These are phyloP conservation scores for Cardamine occulta DNA, from an alignment of 345 rosid genomes.

Conservation along the genomic window DNA sequence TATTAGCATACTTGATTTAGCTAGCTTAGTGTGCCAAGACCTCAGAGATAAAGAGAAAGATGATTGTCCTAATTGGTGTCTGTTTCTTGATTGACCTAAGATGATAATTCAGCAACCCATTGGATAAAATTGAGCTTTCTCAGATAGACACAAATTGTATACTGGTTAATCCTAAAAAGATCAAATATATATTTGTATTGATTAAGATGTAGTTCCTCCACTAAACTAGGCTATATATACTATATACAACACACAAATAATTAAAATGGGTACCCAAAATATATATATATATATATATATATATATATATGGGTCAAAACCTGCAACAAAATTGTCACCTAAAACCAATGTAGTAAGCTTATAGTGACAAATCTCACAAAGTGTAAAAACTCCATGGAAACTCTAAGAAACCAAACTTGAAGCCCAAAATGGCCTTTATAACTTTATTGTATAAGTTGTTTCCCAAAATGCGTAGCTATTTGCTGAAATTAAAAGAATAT, in stretches of 20 bases:
- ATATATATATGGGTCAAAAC: not conserved
- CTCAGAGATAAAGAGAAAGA: constrained; percentile 1
- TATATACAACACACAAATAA: no score
- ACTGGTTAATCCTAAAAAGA: not conserved
- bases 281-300: no score
- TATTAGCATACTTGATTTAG: not conserved
- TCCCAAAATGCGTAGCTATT: not conserved
- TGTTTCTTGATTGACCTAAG: constrained; percentile 6
- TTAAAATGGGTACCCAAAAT: no score
- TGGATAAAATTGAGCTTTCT: not conserved
- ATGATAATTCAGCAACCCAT: not conserved
- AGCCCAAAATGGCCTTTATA: not conserved
- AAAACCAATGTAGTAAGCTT: no score
- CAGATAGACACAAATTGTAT: not conserved
- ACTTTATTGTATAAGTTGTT: not conserved
- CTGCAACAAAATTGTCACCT: not conserved
- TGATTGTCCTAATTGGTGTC: not conserved
- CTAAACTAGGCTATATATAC: no score
- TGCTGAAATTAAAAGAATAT: not conserved
- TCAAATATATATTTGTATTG: not conserved
- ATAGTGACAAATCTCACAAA: not conserved
- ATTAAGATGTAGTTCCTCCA: no score
- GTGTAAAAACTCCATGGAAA: not conserved
- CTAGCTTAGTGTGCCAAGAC: not conserved
- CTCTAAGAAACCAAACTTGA: not conserved